Evolutionary conservation across 1,284 basidiomycete species (phyloP).

Genomic region (Schizopora paradoxa): DNA sequence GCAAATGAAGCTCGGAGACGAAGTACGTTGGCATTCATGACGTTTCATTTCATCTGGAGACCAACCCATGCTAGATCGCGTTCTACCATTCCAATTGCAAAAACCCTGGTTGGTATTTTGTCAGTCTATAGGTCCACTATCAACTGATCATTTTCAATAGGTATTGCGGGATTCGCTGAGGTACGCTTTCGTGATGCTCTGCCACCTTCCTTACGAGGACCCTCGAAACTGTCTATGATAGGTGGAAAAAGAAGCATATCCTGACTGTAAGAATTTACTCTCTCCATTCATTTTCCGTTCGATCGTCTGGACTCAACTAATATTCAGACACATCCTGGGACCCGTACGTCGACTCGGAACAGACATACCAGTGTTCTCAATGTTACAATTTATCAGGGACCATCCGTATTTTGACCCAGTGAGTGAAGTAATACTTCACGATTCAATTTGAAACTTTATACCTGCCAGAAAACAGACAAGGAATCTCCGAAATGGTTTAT

Average conservation of each 20-base stretch:
- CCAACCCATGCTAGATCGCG: slow-evolving; percentile 40
- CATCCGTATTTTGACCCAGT: slow-evolving; percentile 91
- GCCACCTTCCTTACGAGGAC: slow-evolving; percentile 1
- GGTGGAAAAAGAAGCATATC: slow-evolving; percentile 82
- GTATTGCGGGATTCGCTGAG: slow-evolving; percentile 81
- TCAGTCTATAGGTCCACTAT: background rate
- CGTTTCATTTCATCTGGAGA: slow-evolving; percentile 13
- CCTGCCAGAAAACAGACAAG: slow-evolving; percentile 64
- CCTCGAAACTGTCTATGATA: slow-evolving; percentile 27
- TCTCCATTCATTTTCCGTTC: slow-evolving; percentile 5
- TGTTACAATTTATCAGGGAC: slow-evolving; percentile 31
- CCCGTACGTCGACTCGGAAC: slow-evolving; percentile 41
- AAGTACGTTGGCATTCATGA: slow-evolving; percentile 39
- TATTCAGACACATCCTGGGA: slow-evolving; percentile 84
- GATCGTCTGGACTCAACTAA: slow-evolving; percentile 18
- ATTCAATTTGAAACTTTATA: background rate
- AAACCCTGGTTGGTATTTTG: slow-evolving; percentile 57
- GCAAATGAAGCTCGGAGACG: slow-evolving; percentile 82
- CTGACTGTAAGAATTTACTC: slow-evolving; percentile 63
- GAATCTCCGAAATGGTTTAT: slow-evolving; percentile 89
- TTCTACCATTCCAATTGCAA: slow-evolving; percentile 96
- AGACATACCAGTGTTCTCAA: slow-evolving; percentile 9
- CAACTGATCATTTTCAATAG: slow-evolving; percentile 36
- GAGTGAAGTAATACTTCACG: slow-evolving; percentile 27
- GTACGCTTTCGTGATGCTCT: slow-evolving; percentile 39